phyloP scores from a whole-genome alignment of 1,284 basidiomycete genomes.

The Cryptococcus neoformans region DNA sequence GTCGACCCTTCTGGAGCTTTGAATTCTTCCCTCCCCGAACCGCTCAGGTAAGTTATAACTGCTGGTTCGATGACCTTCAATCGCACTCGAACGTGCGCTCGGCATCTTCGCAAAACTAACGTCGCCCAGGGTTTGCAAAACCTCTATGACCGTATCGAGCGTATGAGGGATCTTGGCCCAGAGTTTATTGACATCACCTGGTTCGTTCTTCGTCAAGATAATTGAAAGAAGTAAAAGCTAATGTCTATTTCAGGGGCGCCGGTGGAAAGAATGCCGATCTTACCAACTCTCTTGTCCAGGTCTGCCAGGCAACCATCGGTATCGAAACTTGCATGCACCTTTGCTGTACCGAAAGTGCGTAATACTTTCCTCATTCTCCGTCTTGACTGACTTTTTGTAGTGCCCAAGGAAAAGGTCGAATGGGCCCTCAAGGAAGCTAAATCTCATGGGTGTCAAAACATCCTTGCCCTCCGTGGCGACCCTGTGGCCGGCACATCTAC shows the following conservation, averaged over 20 bases:
- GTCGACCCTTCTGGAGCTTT: constrained; percentile 90
- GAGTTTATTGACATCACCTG: constrained; percentile 99
- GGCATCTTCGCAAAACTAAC: background rate
- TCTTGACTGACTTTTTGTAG: constrained; percentile 15
- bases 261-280: constrained; percentile 91
- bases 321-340: constrained; percentile 98
- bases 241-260: constrained; percentile 67
- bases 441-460: constrained; percentile 84
- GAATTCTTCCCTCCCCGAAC: constrained; percentile 96
- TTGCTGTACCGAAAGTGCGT: constrained; percentile 85
- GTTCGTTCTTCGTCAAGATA: constrained; percentile 51
- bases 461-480: constrained; percentile 92
- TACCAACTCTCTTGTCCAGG: constrained; percentile 94
- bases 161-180: constrained; percentile 92
- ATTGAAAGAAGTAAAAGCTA: background rate
- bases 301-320: constrained; percentile 85
- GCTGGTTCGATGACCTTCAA: background rate
- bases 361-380: background rate
- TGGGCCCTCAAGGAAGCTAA: constrained; percentile 85
- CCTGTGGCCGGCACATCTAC: constrained; percentile 82
- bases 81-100: background rate
- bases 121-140: constrained; percentile 78
- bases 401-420: constrained; percentile 92
- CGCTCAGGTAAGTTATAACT: constrained; percentile 67
- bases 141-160: constrained; percentile 92